Base-by-base conservation (phyloP, 2,329 filamentous ascomycete species). In the Onygena corvina region DNA sequence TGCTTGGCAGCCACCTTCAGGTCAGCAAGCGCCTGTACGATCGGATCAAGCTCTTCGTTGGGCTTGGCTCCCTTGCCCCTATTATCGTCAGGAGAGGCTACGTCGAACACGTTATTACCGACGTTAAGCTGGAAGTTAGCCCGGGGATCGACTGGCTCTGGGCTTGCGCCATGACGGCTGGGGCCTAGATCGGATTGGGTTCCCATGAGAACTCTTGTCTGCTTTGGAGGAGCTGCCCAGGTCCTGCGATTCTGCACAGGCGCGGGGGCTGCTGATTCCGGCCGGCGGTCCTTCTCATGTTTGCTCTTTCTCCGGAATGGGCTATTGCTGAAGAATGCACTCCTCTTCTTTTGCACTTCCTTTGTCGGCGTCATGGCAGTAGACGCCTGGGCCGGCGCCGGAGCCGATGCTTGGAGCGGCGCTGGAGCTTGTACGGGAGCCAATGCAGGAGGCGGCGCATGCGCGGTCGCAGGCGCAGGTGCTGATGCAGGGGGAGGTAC, bases 51-150 rank as follows among this genome's bases (percentile, higher is more conserved):
- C 20, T 87, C 83, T 23, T 85, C 81, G 29, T 74, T 68, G 3
- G 63, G 49, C 63, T 72, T 57, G 62, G 61, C 44, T 60, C 65
- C 27, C 62, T 66, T 51, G 50, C 60, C 54, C 35, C 72, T 71
- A 36, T 66, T 73, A 38, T 54, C 61, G 52, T 90, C 85, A 0
- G 86, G 83, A 6, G 84, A 84, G 9, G 85, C 84, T 7, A 98
- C 90, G 50, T 94, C 82, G 60, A 98, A 94, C 8, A 98, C 87
- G 59, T 98, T 98, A 59, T 93, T 87, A 5, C 92, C 92, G 49
- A 98, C 79, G 59, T 95, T 95, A 23, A 98, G 75, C 53, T 94
- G 90, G 59, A 96, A 81, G 63, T 84, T 94, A 33, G 90, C 88
- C 54, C 92, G 83, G 50, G 90, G 89, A 61, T 95, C 92, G 31